Percentiles rank a stretch among this genome's conserved stretches.
These are phyloP conservation scores for Jaltomata sinuosa DNA, from an alignment of 257 asterid species.

Conservation along the genomic window DNA sequence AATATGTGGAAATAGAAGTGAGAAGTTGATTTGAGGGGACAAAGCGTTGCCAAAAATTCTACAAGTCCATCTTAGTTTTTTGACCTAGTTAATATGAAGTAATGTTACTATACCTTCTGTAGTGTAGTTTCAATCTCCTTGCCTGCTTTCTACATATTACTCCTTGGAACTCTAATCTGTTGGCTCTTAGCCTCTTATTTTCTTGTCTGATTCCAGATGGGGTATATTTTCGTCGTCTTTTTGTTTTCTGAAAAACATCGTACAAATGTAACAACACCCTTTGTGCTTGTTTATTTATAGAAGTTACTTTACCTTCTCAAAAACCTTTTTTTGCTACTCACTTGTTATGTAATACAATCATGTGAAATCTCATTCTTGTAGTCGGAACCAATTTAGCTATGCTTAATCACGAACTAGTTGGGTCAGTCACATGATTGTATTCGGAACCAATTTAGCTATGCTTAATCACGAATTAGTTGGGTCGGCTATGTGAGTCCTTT, in stretches of 20 bases:
- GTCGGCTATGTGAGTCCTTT: not conserved
- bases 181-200: not conserved
- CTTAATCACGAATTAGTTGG: not conserved
- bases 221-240: not conserved
- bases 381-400: not conserved
- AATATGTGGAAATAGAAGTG: not conserved
- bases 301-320: not conserved
- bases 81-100: not conserved
- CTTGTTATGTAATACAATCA: not conserved
- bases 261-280: not conserved
- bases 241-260: not conserved
- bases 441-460: not conserved
- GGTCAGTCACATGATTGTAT: not conserved
- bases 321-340: not conserved
- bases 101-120: not conserved
- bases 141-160: not conserved
- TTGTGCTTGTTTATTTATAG: not conserved
- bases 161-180: not conserved
- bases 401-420: not conserved
- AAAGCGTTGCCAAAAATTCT: not conserved
- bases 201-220: not conserved
- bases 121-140: not conserved
- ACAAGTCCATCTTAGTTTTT: not conserved
- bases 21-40: not conserved
- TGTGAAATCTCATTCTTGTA: not conserved